phyloP scores from a whole-genome alignment of 75 land plant genomes.

The Pinus tabuliformis region DNA sequence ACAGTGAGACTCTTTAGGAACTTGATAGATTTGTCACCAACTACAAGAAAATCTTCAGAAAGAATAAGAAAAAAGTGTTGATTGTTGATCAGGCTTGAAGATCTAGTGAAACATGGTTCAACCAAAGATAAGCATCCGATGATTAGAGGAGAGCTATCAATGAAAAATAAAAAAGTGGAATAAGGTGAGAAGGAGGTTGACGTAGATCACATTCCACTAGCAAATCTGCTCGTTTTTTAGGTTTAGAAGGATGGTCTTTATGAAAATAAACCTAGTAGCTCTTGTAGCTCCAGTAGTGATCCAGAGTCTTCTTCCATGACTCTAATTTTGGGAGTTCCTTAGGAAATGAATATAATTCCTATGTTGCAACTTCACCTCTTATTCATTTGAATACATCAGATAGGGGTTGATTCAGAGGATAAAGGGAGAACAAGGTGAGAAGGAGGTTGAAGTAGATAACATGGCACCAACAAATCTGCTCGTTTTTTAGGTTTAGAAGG shows the following conservation, averaged over 20 bases:
- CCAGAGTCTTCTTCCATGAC: slow-evolving; percentile 70
- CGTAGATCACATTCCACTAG: no score
- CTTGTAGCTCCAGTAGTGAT: slow-evolving; percentile 62
- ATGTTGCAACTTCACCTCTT: slow-evolving; percentile 3
- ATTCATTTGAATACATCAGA: slow-evolving; percentile 1
- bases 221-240: slow-evolving; percentile 16
- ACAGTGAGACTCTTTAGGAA: slow-evolving; percentile 87
- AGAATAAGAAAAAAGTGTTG: slow-evolving; percentile 44
- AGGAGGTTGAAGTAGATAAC: no score
- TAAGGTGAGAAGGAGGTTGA: slow-evolving; percentile 9
- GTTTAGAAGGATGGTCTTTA: slow-evolving; percentile 27
- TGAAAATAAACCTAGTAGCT: slow-evolving; percentile 39
- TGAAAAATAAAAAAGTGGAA: slow-evolving; percentile 13
- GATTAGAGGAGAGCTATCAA: slow-evolving; percentile 10
- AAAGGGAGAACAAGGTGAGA: slow-evolving; percentile 12
- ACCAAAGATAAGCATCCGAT: slow-evolving; percentile 6
- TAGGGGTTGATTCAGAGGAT: no score
- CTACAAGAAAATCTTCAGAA: slow-evolving; percentile 56
- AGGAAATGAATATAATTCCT: slow-evolving; percentile 4
- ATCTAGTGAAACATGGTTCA: neutral
- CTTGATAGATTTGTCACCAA: slow-evolving; percentile 74
- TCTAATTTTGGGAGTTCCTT: slow-evolving; percentile 11
- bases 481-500: slow-evolving; percentile 27
- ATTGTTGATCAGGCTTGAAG: slow-evolving; percentile 16
- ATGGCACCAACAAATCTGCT: slow-evolving; percentile 9